Evolutionary conservation across 2,329 filamentous ascomycete species (phyloP).

Genomic region (Hymenoscyphus fraxineus): DNA sequence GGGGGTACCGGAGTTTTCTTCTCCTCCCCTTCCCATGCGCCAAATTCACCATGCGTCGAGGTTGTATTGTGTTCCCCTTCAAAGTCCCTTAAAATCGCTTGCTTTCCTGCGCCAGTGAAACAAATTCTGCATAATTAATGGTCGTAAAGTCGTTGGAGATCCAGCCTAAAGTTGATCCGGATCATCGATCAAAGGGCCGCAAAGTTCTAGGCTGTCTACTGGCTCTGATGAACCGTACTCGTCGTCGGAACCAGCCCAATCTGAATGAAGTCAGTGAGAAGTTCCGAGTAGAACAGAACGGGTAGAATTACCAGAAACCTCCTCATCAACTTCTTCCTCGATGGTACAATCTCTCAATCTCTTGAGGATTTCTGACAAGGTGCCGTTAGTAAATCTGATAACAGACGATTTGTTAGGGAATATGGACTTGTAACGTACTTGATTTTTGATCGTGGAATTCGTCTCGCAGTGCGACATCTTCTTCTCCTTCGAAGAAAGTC

Average conservation of each 20-base stretch:
- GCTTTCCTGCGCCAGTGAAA: neutral
- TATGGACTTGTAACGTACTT: constrained; percentile 19
- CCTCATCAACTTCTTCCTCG: constrained; percentile 38
- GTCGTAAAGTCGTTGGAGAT: constrained; percentile 4
- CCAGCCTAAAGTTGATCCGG: constrained; percentile 14
- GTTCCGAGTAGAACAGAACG: neutral
- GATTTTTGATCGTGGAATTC: constrained; percentile 19
- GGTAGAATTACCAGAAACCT: constrained; percentile 36
- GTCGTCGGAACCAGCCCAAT: constrained; percentile 35
- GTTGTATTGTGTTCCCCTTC: neutral
- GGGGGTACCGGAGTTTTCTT: neutral
- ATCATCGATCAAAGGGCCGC: constrained; percentile 42
- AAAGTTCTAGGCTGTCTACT: constrained; percentile 46
- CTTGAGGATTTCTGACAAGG: constrained; percentile 26
- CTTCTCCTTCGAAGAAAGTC: constrained; percentile 27
- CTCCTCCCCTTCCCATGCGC: neutral
- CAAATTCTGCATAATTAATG: neutral
- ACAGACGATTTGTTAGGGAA: neutral
- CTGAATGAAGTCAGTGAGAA: constrained; percentile 14
- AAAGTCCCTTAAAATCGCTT: neutral
- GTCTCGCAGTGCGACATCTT: constrained; percentile 14
- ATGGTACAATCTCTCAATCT: constrained; percentile 32
- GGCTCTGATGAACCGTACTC: constrained; percentile 50
- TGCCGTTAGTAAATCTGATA: neutral
- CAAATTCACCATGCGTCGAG: neutral